These are phyloP conservation scores for Cephaloascus albidus DNA, from an alignment of 805 yeast genomes.

Conservation along the genomic window DNA sequence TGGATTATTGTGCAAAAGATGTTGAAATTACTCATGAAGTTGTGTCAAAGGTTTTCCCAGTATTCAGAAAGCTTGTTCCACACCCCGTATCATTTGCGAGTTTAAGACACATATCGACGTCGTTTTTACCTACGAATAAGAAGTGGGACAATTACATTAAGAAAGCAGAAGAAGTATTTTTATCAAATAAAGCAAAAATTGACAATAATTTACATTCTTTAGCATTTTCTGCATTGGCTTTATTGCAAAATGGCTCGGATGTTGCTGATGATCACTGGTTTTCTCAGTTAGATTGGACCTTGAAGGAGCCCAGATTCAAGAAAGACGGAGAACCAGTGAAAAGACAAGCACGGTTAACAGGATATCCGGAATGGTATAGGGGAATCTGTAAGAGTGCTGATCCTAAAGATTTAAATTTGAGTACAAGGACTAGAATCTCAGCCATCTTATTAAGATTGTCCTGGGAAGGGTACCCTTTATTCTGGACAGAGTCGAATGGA, in stretches of 20 bases:
- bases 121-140: conserved; percentile 68
- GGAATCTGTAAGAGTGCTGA: conserved; percentile 31
- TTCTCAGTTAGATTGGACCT: conserved; percentile 80
- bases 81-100: conserved; percentile 96
- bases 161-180: conserved; percentile 59
- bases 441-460: conserved; percentile 67
- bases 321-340: conserved; percentile 64
- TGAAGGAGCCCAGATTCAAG: conserved; percentile 47
- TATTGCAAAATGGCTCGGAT: conserved; percentile 31
- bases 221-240: conserved; percentile 47
- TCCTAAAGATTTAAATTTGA: conserved; percentile 40
- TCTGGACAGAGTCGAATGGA: conserved; percentile 73
- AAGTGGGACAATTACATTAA: conserved; percentile 70
- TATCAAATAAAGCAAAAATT: conserved; percentile 45
- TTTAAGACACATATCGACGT: conserved; percentile 58
- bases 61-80: conserved; percentile 60
- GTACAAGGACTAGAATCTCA: conserved; percentile 65
- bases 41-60: conserved; percentile 59
- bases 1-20: conserved; percentile 81
- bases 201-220: conserved; percentile 47
- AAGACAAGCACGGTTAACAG: conserved; percentile 70
- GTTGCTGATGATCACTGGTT: conserved; percentile 77
- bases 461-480: conserved; percentile 80
- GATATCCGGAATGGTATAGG: conserved; percentile 91
- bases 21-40: conserved; percentile 69